phyloP scores from a whole-genome alignment of 2,329 filamentous ascomycete genomes.

The Colletotrichum euphorbiae region DNA sequence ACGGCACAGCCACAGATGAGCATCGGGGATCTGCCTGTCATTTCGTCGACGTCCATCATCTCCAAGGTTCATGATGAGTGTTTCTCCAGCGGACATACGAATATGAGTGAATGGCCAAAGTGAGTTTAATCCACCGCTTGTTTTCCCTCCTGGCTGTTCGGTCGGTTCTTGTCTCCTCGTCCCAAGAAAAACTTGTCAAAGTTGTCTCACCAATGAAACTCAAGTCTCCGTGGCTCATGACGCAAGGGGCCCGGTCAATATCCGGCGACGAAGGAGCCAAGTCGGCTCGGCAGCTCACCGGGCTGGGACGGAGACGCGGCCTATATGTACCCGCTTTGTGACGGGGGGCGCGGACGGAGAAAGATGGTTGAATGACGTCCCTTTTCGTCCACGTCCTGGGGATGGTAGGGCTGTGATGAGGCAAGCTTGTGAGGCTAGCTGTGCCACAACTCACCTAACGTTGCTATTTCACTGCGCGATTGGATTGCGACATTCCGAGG shows the following conservation, averaged over 20 bases:
- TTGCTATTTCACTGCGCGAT: background rate
- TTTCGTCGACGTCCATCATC: background rate
- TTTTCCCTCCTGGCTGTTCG: background rate
- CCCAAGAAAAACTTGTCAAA: constrained; percentile 9
- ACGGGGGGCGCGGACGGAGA: constrained; percentile 25
- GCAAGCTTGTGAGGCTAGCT: constrained; percentile 20
- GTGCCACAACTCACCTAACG: constrained; percentile 18
- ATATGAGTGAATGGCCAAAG: too few species aligned
- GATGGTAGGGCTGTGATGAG: constrained; percentile 25
- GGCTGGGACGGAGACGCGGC: constrained; percentile 36
- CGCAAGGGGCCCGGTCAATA: constrained; percentile 31
- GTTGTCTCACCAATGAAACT: constrained; percentile 35
- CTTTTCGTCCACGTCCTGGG: constrained; percentile 11
- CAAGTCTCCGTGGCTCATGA: constrained; percentile 17
- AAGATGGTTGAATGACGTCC: background rate
- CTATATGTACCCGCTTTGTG: constrained; percentile 34
- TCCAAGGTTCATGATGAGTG: constrained; percentile 20
- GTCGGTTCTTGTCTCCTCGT: background rate
- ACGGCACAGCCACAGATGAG: constrained; percentile 33
- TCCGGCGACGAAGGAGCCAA: constrained; percentile 33
- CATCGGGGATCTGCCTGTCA: constrained; percentile 20
- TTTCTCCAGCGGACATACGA: constrained; percentile 27
- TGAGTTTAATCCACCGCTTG: too few species aligned
- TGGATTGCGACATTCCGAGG: constrained; percentile 7
- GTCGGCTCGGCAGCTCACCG: constrained; percentile 34